phyloP scores from a whole-genome alignment of 2,329 filamentous ascomycete genomes.

The Parafenestella ontariensis region DNA sequence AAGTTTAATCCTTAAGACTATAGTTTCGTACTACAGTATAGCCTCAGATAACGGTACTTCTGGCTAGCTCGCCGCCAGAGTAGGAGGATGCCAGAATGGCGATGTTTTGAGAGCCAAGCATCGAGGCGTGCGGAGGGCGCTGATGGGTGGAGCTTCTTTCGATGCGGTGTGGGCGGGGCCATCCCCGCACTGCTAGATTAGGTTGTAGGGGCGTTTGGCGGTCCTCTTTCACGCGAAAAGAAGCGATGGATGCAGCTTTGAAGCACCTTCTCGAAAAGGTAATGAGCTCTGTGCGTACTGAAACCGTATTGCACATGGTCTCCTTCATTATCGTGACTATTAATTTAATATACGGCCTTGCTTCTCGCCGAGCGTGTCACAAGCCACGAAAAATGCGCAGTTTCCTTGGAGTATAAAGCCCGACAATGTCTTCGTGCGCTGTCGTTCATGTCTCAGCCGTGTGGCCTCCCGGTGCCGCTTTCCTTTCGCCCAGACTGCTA shows the following conservation, averaged over 20 bases:
- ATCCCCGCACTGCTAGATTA: background rate
- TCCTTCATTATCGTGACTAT: background rate
- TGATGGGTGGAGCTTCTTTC: constrained; percentile 1
- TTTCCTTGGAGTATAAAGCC: constrained; percentile 2
- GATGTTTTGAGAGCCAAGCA: constrained; percentile 6
- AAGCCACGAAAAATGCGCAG: constrained; percentile 2
- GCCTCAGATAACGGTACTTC: too few relatives aligned
- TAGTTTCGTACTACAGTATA: too few relatives aligned
- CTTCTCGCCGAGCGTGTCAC: background rate
- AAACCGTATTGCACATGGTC: background rate
- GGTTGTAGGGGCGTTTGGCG: background rate
- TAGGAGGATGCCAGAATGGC: background rate
- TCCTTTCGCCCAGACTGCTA: background rate
- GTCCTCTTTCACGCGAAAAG: background rate
- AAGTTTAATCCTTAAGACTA: too few relatives aligned
- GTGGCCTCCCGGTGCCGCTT: constrained; percentile 6
- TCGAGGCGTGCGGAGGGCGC: constrained; percentile 8
- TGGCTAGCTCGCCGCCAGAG: too few relatives aligned
- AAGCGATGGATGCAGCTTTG: background rate
- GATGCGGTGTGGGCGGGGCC: background rate
- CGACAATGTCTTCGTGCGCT: constrained; percentile 6
- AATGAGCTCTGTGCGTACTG: constrained; percentile 17
- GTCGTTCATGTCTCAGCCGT: constrained; percentile 10
- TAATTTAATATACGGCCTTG: background rate
- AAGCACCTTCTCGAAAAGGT: constrained; percentile 29